Evolutionary conservation across 75 land plant genomes (phyloP), one percentile per base, ranked within the genome.

Genomic region (Selaginella moellendorffii): DNA sequence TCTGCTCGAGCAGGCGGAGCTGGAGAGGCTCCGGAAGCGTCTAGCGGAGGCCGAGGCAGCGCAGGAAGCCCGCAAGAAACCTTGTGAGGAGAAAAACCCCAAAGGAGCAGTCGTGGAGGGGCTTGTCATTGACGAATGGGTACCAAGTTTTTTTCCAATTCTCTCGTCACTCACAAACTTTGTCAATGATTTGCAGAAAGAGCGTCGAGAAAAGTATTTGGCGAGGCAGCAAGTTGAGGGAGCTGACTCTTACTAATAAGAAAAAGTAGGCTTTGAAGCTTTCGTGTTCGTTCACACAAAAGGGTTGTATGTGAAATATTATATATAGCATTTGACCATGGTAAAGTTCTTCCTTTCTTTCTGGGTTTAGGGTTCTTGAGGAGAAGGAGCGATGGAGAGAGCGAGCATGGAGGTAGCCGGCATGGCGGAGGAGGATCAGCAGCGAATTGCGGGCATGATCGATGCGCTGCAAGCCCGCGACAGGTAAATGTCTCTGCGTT

Each of bases 51-150:
- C 97, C 1, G 97, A 91, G 21, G 89, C 93, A 62, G 86, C 78
- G 26, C 76, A 83, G 61, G 84, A 90, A 69, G 77, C 86, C 26
- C 83, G 86, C 12, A 88, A 88, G 67, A 85, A 80, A 65, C 86
- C 97, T 54, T 67, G 81, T 23, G 89, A 88, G 69, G 86, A 88
- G 19, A 74, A 74, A 23, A 80, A 73, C 10, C 81, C 83, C 5
- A 63, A 64, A 59, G 78, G 83, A 30, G 75, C 79, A 65, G 80
- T 83, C 27, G 87, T 79, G 70, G 96, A 85, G 46, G 85, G 74
- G 22, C 74, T 71, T 36, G 74, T 93, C 26, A 81, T 92, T 27
- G 97, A 92, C 78, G 97, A 92, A 83, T 92, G 97, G 97, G 95
- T 92, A 62, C 74, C 63, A 27, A 10, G 22, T 26, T 30, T 20